Percentiles rank a stretch among this genome's conserved stretches.
Conservation (phyloP, 1,284 basidiomycete genomes). For the Cystobasidiaceae sp. region DNA sequence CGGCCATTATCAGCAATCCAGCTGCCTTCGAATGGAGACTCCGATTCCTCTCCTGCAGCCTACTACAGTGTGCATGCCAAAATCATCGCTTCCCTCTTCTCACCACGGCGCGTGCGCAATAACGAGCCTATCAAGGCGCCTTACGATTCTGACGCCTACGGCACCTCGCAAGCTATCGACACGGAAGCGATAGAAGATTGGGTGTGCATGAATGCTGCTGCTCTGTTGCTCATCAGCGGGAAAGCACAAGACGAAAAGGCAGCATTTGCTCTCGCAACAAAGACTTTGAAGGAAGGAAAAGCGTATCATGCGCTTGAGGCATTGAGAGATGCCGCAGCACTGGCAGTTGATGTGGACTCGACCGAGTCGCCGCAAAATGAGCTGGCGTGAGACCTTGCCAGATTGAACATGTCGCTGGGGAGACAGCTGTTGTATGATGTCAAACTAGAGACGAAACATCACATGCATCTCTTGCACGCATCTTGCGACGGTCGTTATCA, state of each 20-base stretch:
- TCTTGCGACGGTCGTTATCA: too few species aligned
- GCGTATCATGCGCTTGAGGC: conserved; percentile 66
- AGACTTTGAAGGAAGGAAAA: conserved; percentile 65
- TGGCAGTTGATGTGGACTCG: conserved; percentile 22
- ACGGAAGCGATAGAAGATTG: conserved; percentile 61
- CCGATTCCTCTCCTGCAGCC: conserved; percentile 68
- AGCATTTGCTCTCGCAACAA: conserved; percentile 65
- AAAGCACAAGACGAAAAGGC: conserved; percentile 63
- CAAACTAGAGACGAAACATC: too few species aligned
- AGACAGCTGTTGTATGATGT: too few species aligned
- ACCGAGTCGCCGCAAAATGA: neutral
- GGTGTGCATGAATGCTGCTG: conserved; percentile 77
- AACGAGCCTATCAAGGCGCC: neutral
- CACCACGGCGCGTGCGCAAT: neutral
- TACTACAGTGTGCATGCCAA: conserved; percentile 54
- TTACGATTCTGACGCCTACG: conserved; percentile 15
- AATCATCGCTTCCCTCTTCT: conserved; percentile 22
- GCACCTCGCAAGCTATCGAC: conserved; percentile 36
- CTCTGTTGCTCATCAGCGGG: conserved; percentile 72
- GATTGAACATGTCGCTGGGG: neutral
- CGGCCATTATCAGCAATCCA: conserved; percentile 64
- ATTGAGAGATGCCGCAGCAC: conserved; percentile 45
- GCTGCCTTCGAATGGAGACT: conserved; percentile 54
- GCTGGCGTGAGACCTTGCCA: neutral
- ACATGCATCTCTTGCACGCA: too few species aligned